Base-by-base conservation (phyloP, 306 rosid genomes). In the Calophaca sinica region DNA sequence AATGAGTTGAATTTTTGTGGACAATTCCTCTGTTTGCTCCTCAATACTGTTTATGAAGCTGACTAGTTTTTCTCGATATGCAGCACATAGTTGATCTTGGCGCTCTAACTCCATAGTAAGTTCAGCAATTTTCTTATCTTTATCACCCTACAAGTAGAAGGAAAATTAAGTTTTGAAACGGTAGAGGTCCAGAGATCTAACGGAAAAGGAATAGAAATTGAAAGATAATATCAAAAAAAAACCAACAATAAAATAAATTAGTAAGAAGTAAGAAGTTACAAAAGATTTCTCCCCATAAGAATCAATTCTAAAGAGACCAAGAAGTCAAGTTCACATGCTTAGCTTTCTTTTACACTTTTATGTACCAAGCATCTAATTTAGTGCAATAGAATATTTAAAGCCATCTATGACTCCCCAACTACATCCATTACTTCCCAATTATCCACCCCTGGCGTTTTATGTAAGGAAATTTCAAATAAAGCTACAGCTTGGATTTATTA, bases 91-190 rank as follows among this genome's bases (percentile, higher is more conserved):
- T 76, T 83, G 87, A 81, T 91, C 91, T 76, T 89, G 98, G 48
- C 33, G 91, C 81, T 94, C 88, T 83, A 94, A 79, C 87, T 94
- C 98, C 91, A 54, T 61, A 3, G 85, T 86, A 50, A 94, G 96
- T 63, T 94, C 97, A 45, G 89, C 91, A 71, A 94, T 94, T 79
- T 89, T 94, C 83, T 80, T 85, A 76, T 91, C 96, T 83, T 91
- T 94, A 55, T 89, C 94, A 10, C 89, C 96, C 97, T 91, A 69
- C 84, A 83, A 69, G 58, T 7, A 77, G 13, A 71, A 15, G 45
- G 67, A 62, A 72, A 51, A 41, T 41, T 12, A 61, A 62, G 8
- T 57, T 20, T 20, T 20, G 26, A 20, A 20, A 20, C 26, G 26
- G 26, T 20, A 20, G 26, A 20, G 26, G 26, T 20, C 26, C 26